These are phyloP conservation scores for Tieghemiomyces parasiticus DNA, from an alignment of 192 early-diverging fungal species.

Conservation along the genomic window DNA sequence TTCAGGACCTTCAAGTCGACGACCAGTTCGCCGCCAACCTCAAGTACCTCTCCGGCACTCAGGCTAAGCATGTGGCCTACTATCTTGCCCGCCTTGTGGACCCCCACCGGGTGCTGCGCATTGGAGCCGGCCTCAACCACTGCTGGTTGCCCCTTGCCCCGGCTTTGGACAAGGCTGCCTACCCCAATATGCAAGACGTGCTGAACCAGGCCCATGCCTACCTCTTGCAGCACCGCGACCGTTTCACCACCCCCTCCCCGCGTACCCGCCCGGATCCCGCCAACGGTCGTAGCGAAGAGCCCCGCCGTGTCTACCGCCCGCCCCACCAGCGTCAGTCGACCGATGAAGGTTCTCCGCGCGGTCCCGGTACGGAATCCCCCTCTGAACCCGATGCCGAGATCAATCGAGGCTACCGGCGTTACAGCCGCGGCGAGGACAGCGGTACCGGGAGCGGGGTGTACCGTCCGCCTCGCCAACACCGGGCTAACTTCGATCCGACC, in stretches of 20 bases:
- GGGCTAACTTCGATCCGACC: background rate
- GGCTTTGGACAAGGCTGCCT: constrained; percentile 51
- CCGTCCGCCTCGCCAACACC: background rate
- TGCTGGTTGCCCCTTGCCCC: constrained; percentile 50
- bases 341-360: no score
- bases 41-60: constrained; percentile 65
- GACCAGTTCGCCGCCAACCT: constrained; percentile 59
- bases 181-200: constrained; percentile 73
- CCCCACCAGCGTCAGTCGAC: constrained; percentile 8
- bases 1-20: constrained; percentile 52
- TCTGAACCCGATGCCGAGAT: no score
- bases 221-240: constrained; percentile 37
- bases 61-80: constrained; percentile 69
- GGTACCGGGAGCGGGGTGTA: constrained; percentile 13
- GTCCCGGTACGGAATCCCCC: no score
- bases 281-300: background rate
- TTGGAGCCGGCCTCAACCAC: constrained; percentile 52
- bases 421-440: constrained; percentile 10
- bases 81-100: constrained; percentile 56
- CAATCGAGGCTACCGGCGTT: no score
- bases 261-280: constrained; percentile 23
- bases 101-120: constrained; percentile 37
- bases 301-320: constrained; percentile 1
- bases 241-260: constrained; percentile 16
- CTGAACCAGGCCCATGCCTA: constrained; percentile 48